Evolutionary conservation across 805 yeast genomes (phyloP), one percentile per base, ranked within the genome.

Genomic region (Candida multigemmis): DNA sequence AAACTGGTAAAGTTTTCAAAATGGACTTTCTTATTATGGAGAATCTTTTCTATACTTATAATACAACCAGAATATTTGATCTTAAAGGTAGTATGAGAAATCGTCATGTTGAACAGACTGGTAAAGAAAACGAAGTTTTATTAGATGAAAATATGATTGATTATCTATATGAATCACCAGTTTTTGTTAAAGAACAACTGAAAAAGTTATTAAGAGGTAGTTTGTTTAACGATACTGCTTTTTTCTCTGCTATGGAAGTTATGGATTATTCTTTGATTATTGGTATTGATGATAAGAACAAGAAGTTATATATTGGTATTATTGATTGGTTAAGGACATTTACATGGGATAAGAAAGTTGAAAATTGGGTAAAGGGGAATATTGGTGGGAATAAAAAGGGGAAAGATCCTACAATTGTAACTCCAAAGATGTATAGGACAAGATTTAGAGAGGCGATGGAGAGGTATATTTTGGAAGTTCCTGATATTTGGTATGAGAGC

Each of bases 361-460:
- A 91, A 50, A 86, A 94, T 49, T 91, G 98, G 98, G 98, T 91
- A 19, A 91, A 91, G 49, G 98, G 94, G 31, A 81, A 84, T 42
- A 94, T 89, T 22, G 86, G 86, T 4, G 77, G 82, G 1, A 50
- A 49, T n/a, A 83, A 85, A 20, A 80, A 80, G 27, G 83, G 85
- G 1, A 89, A 83, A 42, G 94, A 83, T 38, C 99, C 99, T 0
- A 91, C 99, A 0, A 94, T 91, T 16, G 89, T 91, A 6, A 89
- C 98, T 0, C 99, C 99, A 2, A 75, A 86, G 42, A 98, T 91
- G 54, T 91, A 91, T 52, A 80, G 93, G 41, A 84, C 79, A 31
- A 63, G 99, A 38, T 91, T 91, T 49, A 67, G 98, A 37, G 97
- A 89, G 47, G 97, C 98, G 2, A 91, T 91, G 98, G 97, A 89